Percentiles rank a stretch among this genome's conserved stretches.
phyloP scores from a whole-genome alignment of 2,329 filamentous ascomycete genomes.

The Davidsoniella virescens region DNA sequence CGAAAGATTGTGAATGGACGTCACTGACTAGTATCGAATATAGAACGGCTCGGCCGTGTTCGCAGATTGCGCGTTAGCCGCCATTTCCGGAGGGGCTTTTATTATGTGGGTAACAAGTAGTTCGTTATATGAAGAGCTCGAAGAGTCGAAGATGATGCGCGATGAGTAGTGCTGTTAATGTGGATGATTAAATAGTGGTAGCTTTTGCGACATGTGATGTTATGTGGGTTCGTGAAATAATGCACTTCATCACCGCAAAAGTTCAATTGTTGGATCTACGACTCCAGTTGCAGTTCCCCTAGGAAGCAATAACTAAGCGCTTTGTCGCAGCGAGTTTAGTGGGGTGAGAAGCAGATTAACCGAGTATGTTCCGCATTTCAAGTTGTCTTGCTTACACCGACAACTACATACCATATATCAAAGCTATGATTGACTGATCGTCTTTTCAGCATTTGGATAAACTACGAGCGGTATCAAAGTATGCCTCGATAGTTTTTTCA shows the following conservation, averaged over 20 bases:
- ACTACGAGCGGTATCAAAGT: no score
- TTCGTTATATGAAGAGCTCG: neutral
- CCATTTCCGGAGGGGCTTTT: no score
- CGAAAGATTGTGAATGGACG: neutral
- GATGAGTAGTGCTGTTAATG: no score
- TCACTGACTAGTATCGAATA: constrained; percentile 82
- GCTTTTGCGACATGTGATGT: no score
- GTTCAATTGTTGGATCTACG: neutral
- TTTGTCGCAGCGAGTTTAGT: neutral
- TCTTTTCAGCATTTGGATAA: no score
- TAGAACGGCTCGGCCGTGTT: constrained; percentile 60
- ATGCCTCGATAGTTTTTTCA: no score
- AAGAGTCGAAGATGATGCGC: no score
- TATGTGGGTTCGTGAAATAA: neutral
- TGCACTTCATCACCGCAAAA: neutral
- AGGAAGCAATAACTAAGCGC: no score
- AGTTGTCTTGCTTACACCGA: neutral
- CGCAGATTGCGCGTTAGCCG: neutral
- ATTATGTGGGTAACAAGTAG: neutral
- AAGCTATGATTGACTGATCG: no score
- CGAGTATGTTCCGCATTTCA: neutral
- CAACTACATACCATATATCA: no score
- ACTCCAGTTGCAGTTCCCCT: neutral
- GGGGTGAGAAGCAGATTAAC: neutral
- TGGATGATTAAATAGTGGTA: no score